Conservation (phyloP, 108 stramenopile genomes). For the Skeletonema potamos region DNA sequence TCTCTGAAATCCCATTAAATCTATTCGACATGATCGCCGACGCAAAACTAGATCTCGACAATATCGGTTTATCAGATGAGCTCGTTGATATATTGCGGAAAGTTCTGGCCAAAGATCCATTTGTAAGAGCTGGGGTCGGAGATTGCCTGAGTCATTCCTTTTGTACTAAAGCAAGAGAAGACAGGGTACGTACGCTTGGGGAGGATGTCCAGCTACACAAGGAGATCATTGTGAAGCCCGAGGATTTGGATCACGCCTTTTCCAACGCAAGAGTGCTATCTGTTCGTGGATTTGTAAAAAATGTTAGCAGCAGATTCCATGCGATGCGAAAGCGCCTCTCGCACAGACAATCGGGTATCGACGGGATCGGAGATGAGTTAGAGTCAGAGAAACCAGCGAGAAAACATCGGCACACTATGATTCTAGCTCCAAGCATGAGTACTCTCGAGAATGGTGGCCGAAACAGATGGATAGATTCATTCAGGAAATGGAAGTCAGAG, state of each 20-base stretch:
- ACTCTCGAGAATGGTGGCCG: not conserved
- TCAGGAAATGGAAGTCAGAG: not conserved
- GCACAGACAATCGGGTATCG: not conserved
- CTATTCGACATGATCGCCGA: constrained; percentile 71
- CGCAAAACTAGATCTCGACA: constrained; percentile 51
- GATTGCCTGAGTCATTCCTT: constrained; percentile 84
- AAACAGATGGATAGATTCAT: not conserved
- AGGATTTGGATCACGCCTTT: not conserved
- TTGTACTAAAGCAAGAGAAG: constrained; percentile 51
- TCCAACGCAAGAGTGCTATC: not conserved
- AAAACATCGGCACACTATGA: not conserved
- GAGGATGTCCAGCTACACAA: not conserved
- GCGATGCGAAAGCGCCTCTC: not conserved
- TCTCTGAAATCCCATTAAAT: constrained; percentile 59
- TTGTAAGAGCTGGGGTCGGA: constrained; percentile 74
- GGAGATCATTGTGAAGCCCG: not conserved
- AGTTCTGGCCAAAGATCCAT: constrained; percentile 70
- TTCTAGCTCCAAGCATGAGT: not conserved
- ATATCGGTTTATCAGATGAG: constrained; percentile 48
- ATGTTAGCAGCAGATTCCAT: not conserved
- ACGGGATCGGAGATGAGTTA: not conserved
- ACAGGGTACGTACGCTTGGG: constrained; percentile 41
- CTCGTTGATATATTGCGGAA: constrained; percentile 62
- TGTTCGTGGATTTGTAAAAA: not conserved
- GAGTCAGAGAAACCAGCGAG: not conserved